phyloP scores from a whole-genome alignment of 345 rosid species.

The Aquilaria malaccensis region DNA sequence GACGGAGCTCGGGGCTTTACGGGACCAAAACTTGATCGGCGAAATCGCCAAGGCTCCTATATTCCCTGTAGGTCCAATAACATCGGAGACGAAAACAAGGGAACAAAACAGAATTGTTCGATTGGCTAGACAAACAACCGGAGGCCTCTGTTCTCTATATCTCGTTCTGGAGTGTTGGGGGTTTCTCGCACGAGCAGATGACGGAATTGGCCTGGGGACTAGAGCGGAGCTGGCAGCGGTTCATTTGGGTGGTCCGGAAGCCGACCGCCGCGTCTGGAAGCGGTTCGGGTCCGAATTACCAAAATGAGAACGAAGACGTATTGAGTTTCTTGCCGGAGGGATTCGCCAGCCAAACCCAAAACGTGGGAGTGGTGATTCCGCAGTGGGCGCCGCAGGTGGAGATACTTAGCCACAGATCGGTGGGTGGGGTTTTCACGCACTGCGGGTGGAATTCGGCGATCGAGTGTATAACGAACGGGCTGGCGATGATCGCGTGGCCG shows the following conservation, averaged over 20 bases:
- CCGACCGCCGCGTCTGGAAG: constrained; percentile 18
- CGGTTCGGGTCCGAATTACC: constrained; percentile 9
- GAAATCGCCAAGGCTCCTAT: too few relatives aligned
- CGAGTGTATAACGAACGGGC: constrained; percentile 44
- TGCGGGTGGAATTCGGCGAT: constrained; percentile 73
- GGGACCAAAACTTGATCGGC: too few relatives aligned
- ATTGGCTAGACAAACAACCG: constrained; percentile 54
- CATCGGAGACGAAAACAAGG: neutral
- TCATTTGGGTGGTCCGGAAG: constrained; percentile 55
- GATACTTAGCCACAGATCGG: constrained; percentile 41
- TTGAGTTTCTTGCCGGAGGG: constrained; percentile 45
- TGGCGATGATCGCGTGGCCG: constrained; percentile 59
- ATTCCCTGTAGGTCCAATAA: constrained; percentile 36
- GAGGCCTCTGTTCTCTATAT: constrained; percentile 47
- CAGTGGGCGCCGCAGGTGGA: constrained; percentile 62
- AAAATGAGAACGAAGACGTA: neutral
- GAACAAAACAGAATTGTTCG: constrained; percentile 7
- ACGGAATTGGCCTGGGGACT: constrained; percentile 67
- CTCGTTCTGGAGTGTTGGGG: constrained; percentile 72
- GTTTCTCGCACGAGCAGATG: constrained; percentile 36
- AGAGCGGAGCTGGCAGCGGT: constrained; percentile 53
- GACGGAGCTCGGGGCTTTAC: constrained; percentile 16
- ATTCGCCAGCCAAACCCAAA: constrained; percentile 28
- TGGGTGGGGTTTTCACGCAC: constrained; percentile 65
- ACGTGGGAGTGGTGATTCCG: constrained; percentile 34